Conservation (phyloP, 2,329 filamentous ascomycete genomes). For the Alternaria dauci region DNA sequence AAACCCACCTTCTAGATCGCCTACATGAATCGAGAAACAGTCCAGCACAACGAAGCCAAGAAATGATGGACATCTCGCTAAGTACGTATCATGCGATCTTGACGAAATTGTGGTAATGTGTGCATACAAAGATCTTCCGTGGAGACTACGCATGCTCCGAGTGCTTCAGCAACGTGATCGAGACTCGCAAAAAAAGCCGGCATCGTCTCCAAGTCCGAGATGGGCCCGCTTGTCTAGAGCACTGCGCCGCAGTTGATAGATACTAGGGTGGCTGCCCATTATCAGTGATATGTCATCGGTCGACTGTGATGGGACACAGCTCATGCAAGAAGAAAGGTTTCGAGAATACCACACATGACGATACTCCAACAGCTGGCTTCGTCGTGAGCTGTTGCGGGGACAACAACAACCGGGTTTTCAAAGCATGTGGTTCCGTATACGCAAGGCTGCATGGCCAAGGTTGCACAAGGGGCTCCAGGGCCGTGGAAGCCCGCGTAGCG, state of each 20-base stretch:
- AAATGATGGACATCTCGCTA: slow-evolving; percentile 8
- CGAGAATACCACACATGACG: not conserved
- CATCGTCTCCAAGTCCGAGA: slow-evolving; percentile 5
- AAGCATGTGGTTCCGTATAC: slow-evolving; percentile 9
- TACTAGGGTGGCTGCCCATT: slow-evolving; percentile 3
- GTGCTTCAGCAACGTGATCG: slow-evolving; percentile 1
- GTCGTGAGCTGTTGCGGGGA: slow-evolving; percentile 2
- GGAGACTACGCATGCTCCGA: slow-evolving; percentile 6
- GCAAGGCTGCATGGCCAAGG: slow-evolving; percentile 28
- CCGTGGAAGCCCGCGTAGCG: slow-evolving; percentile 20
- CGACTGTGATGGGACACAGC: not conserved
- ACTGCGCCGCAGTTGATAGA: slow-evolving; percentile 12
- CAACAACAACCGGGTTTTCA: slow-evolving; percentile 7
- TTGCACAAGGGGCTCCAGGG: slow-evolving; percentile 14
- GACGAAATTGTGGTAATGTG: slow-evolving; percentile 11
- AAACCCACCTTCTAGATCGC: slow-evolving; percentile 7
- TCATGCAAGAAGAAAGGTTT: not conserved
- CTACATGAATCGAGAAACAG: slow-evolving; percentile 13
- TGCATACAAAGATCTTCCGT: slow-evolving; percentile 6
- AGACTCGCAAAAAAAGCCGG: slow-evolving; percentile 12
- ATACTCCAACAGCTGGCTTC: not conserved
- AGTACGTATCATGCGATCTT: slow-evolving; percentile 15
- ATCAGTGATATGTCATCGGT: slow-evolving; percentile 6
- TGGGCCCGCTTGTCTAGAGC: slow-evolving; percentile 7
- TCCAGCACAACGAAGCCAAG: slow-evolving; percentile 8